Evolutionary conservation across 306 rosid genomes (phyloP), one percentile per base, ranked within the genome.

Genomic region (Begonia fuchsioides): DNA sequence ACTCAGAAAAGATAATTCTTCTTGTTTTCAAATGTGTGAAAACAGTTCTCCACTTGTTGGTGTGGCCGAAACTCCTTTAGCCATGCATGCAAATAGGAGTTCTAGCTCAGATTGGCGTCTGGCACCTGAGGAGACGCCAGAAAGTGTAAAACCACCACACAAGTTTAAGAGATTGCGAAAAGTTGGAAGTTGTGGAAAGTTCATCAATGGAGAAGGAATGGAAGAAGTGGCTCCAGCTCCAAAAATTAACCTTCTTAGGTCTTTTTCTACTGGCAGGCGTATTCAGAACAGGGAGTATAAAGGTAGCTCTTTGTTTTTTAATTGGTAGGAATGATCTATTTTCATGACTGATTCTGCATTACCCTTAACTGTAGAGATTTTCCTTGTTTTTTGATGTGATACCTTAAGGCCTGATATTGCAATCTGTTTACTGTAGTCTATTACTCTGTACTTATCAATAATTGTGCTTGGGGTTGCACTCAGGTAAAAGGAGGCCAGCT

Each of bases 121-220:
- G n/a, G 67, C 68, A 53, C 56, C 63, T 68, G 90, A 66, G 52
- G 86, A 78, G 40, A 71, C 61, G 68, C 54, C 67, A 13, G 68
- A 14, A 62, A 74, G 92, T 62, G 60, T 74, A 38, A 67, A 78
- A 68, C 76, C 62, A 50, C 56, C 55, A 17, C 69, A 56, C 64
- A 84, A 62, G 67, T 76, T 88, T 38, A 84, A 79, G 65, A 78
- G 97, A 52, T 58, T 88, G 82, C 71, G 82, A 56, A 88, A 76
- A 76, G 59, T 74, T 68, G 83, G 65, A 49, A 75, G 68, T 32
- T 16, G 38, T 35, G 69, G 62, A 39, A 54, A 63, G 47, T 56
- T 32, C 43, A 39, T 58, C 73, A 73, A 76, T 62, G 55, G 38
- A 60, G 68, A 76, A 59, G 63, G 32, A 59, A 52, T 9, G 43